These are phyloP conservation scores for Salix caprea DNA, from an alignment of 345 rosid genomes.

Conservation along the genomic window DNA sequence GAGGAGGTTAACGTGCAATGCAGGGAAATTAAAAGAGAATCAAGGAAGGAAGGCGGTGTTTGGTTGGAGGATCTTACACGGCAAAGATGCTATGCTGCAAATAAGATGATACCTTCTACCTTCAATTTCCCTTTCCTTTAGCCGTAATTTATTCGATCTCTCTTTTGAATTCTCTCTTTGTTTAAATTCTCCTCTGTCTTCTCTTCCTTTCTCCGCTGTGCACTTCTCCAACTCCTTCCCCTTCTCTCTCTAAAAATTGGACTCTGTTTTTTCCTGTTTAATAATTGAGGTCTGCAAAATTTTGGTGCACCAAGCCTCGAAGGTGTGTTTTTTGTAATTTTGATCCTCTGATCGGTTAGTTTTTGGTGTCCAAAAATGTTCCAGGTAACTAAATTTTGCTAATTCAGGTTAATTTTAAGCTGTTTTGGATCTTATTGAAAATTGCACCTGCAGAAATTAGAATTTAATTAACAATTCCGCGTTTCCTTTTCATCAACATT, in stretches of 20 bases:
- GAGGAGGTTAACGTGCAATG: conserved; percentile 55
- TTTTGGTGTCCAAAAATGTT: background rate
- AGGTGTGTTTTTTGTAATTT: background rate
- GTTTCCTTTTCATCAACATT: background rate
- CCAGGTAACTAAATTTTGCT: background rate
- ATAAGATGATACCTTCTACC: conserved; percentile 32
- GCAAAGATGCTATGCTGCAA: conserved; percentile 6
- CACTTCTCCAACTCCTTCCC: background rate
- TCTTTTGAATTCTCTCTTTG: conserved; percentile 5
- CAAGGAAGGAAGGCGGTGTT: background rate
- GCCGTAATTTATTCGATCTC: conserved; percentile 49
- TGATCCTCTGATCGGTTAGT: background rate
- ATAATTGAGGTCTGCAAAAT: conserved; percentile 6
- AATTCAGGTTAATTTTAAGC: background rate
- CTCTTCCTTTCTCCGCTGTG: background rate
- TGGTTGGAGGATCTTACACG: conserved; percentile 42
- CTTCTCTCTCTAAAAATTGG: conserved; percentile 2
- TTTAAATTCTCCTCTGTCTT: conserved; percentile 21
- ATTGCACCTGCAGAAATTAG: background rate
- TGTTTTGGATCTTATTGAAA: conserved; percentile 14
- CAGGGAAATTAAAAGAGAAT: conserved; percentile 39
- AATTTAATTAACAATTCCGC: background rate
- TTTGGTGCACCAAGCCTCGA: background rate
- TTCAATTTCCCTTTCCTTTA: conserved; percentile 44
- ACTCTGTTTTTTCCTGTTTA: background rate